Evolutionary conservation across 1,284 basidiomycete genomes (phyloP).

Genomic region (Ustanciosporium gigantosporum): DNA sequence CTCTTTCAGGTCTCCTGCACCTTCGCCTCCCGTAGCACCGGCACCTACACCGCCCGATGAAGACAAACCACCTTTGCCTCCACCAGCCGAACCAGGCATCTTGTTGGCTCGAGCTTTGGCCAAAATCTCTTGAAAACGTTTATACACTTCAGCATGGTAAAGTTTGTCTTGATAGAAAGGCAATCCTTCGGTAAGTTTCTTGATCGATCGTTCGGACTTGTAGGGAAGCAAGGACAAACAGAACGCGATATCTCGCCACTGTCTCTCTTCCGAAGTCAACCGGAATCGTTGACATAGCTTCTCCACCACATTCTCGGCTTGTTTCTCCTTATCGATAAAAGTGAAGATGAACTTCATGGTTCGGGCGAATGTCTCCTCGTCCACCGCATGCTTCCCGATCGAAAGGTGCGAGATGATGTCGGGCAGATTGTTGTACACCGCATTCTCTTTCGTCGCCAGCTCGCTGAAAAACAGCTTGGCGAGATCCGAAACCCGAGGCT

Average conservation of each 20-base stretch:
- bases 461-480: conserved; percentile 97
- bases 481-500: conserved; percentile 83
- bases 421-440: conserved; percentile 97
- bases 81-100: conserved; percentile 2
- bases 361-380: conserved; percentile 86
- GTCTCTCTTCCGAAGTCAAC: conserved; percentile 80
- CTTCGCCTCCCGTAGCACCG: conserved; percentile 2
- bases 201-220: conserved; percentile 93
- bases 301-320: conserved; percentile 60
- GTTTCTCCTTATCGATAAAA: conserved; percentile 83
- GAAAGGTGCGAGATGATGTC: conserved; percentile 72
- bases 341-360: conserved; percentile 95
- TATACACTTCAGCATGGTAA: conserved; percentile 81
- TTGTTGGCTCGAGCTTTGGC: conserved; percentile 64
- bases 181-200: conserved; percentile 87
- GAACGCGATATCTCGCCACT: conserved; percentile 97
- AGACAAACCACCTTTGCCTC: conserved; percentile 7
- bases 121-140: conserved; percentile 85
- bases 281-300: conserved; percentile 70
- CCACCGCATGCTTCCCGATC: conserved; percentile 88
- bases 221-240: conserved; percentile 92
- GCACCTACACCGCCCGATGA: conserved; percentile 12
- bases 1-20: conserved; percentile 48
- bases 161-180: conserved; percentile 82
- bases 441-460: conserved; percentile 92